A percentile compares a stretch with the other conserved stretches of the same genome.
phyloP scores from a whole-genome alignment of 805 yeast species.

The Starmerella geochares region DNA sequence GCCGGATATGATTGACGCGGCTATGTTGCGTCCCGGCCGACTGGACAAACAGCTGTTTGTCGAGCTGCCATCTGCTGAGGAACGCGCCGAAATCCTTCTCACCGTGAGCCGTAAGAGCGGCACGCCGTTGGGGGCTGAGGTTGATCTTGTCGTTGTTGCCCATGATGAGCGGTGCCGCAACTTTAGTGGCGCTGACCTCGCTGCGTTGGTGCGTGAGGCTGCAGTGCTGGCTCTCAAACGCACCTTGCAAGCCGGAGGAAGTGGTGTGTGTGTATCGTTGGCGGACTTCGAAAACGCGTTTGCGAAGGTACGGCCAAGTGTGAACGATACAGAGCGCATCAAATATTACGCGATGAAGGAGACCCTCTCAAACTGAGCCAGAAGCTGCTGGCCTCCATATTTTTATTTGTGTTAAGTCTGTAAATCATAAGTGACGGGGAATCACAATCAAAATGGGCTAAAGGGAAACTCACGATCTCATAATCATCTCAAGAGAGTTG shows the following conservation, averaged over 20 bases:
- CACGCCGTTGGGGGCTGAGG: conserved; percentile 60
- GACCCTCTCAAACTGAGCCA: conserved; percentile 40
- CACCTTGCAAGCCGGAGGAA: conserved; percentile 31
- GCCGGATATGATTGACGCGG: conserved; percentile 92
- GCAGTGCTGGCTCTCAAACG: conserved; percentile 67
- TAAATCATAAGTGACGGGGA: background rate
- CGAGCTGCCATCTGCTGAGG: conserved; percentile 66
- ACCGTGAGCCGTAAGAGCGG: conserved; percentile 51
- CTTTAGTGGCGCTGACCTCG: conserved; percentile 93
- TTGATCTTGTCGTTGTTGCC: conserved; percentile 54
- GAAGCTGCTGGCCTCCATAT: background rate
- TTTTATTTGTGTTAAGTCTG: background rate
- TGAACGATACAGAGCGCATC: conserved; percentile 68
- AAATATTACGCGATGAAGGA: conserved; percentile 67
- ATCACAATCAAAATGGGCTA: background rate
- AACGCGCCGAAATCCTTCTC: conserved; percentile 65
- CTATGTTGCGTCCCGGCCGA: conserved; percentile 90
- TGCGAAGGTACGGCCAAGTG: conserved; percentile 74
- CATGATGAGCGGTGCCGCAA: conserved; percentile 72
- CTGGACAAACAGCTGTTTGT: conserved; percentile 85
- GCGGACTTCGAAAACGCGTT: conserved; percentile 67
- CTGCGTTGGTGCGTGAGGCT: conserved; percentile 88
- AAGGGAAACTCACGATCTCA: too few relatives aligned
- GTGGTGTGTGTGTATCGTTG: conserved; percentile 43
- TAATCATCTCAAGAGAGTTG: too few relatives aligned